Evolutionary conservation across 495 filamentous ascomycete species (phyloP).

Genomic region (Penicillium daleae): DNA sequence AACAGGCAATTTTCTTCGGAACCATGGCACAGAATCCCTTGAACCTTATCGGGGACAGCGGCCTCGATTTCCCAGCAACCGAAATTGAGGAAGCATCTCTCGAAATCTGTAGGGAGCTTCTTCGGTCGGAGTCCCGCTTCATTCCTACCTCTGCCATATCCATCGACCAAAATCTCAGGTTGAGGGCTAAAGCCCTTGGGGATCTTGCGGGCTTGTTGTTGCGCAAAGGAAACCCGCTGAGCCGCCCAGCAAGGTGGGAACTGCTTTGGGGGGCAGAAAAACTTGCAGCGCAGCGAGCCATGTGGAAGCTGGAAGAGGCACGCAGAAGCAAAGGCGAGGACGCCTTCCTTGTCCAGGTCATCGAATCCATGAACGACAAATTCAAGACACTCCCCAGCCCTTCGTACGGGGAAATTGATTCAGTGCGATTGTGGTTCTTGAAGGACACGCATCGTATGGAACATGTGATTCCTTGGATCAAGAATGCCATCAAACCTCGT

Average conservation of each 20-base stretch:
- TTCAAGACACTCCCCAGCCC: constrained; percentile 61
- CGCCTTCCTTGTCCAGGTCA: constrained; percentile 67
- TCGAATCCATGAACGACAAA: constrained; percentile 69
- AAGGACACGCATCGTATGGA: constrained; percentile 75
- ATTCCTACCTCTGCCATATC: constrained; percentile 72
- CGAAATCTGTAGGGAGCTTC: constrained; percentile 78
- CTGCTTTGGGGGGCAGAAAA: constrained; percentile 91
- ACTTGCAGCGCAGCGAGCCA: constrained; percentile 75
- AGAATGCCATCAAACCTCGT: constrained; percentile 68
- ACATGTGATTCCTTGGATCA: constrained; percentile 74
- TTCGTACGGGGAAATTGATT: constrained; percentile 66
- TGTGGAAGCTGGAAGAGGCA: constrained; percentile 78
- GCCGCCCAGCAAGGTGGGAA: constrained; percentile 70
- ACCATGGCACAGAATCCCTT: constrained; percentile 78
- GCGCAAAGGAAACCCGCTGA: constrained; percentile 56
- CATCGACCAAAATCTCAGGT: constrained; percentile 76
- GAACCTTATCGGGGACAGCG: constrained; percentile 67
- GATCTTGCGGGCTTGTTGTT: constrained; percentile 71
- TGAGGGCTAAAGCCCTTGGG: constrained; percentile 68
- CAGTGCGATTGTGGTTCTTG: constrained; percentile 80
- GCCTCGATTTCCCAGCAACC: constrained; percentile 61
- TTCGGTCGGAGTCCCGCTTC: constrained; percentile 72
- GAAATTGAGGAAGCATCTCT: constrained; percentile 81
- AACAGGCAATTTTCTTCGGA: constrained; percentile 93
- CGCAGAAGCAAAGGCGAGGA: constrained; percentile 50